Conservation (phyloP, 352 stramenopile genomes). For the Phytophthora podocarpi region DNA sequence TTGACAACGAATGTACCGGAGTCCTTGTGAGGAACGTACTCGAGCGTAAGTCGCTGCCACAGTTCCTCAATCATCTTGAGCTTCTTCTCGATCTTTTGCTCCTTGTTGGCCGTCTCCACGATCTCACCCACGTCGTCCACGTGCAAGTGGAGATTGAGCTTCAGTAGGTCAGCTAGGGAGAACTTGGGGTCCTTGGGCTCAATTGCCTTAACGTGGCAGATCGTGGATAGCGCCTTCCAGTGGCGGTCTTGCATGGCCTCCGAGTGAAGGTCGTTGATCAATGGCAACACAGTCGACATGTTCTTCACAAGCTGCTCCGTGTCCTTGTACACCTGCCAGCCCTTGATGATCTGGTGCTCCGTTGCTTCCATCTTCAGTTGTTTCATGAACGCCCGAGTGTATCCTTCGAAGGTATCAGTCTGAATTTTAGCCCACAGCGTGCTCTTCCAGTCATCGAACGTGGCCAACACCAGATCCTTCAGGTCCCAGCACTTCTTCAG, state of each 20-base stretch:
- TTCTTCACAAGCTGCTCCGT: conserved; percentile 89
- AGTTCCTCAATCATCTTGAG: conserved; percentile 89
- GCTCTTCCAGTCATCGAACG: conserved; percentile 88
- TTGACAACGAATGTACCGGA: conserved; percentile 88
- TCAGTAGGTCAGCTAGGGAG: conserved; percentile 81
- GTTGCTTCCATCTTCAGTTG: conserved; percentile 84
- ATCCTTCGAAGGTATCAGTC: conserved; percentile 79
- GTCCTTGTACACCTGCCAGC: conserved; percentile 90
- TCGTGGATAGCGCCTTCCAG: conserved; percentile 89
- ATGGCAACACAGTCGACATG: conserved; percentile 79
- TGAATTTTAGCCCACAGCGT: conserved; percentile 85
- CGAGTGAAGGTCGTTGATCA: conserved; percentile 96
- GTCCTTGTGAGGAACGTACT: conserved; percentile 89
- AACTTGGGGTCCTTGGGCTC: conserved; percentile 86
- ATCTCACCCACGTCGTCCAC: conserved; percentile 89
- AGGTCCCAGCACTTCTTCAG: conserved; percentile 90
- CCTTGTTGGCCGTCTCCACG: conserved; percentile 88
- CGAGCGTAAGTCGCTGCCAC: conserved; percentile 80
- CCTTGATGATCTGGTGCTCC: conserved; percentile 87
- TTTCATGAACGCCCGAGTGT: conserved; percentile 84
- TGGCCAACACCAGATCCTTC: conserved; percentile 80
- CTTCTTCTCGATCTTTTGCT: conserved; percentile 92
- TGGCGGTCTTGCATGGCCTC: conserved; percentile 94
- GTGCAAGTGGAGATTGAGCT: conserved; percentile 82
- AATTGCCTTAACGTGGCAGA: conserved; percentile 89